Evolutionary conservation across 129 eudicot genomes (phyloP).

Genomic region (Centrapalus pauciflorus): DNA sequence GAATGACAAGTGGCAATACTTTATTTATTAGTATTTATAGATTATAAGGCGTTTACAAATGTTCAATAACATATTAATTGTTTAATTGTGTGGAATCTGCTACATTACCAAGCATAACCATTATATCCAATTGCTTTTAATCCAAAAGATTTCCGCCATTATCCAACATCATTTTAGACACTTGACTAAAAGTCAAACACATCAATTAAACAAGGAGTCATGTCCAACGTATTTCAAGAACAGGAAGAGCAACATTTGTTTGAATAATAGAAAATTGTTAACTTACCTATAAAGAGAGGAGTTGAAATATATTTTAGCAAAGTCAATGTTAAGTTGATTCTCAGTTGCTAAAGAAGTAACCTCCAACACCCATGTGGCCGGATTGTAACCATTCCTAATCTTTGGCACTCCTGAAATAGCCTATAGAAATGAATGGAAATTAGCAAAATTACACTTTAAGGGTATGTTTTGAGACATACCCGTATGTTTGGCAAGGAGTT

Average conservation of each 20-base stretch:
- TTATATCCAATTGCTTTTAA: neutral
- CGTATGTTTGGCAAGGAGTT: too few relatives aligned
- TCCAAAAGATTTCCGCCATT: neutral
- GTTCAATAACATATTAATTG: too few relatives aligned
- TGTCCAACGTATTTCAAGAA: neutral
- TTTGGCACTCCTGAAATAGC: slow-evolving; percentile 57
- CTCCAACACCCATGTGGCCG: slow-evolving; percentile 80
- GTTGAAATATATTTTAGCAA: slow-evolving; percentile 43
- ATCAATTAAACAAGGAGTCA: neutral
- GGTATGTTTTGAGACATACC: too few relatives aligned
- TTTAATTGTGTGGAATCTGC: too few relatives aligned
- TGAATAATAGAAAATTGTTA: neutral
- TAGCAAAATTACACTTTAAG: neutral
- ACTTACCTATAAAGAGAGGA: slow-evolving; percentile 58
- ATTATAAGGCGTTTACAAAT: too few relatives aligned
- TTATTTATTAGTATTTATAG: too few relatives aligned
- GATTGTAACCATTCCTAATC: slow-evolving; percentile 59
- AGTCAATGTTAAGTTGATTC: slow-evolving; percentile 48
- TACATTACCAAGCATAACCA: too few relatives aligned
- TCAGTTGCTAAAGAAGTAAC: slow-evolving; percentile 39
- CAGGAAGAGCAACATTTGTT: neutral
- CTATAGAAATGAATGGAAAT: slow-evolving; percentile 25
- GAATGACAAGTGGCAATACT: too few relatives aligned
- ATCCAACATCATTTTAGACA: neutral
- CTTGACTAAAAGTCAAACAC: neutral